These are phyloP conservation scores for Aspergillus sojae DNA, from an alignment of 2,329 filamentous ascomycete genomes.

Conservation along the genomic window DNA sequence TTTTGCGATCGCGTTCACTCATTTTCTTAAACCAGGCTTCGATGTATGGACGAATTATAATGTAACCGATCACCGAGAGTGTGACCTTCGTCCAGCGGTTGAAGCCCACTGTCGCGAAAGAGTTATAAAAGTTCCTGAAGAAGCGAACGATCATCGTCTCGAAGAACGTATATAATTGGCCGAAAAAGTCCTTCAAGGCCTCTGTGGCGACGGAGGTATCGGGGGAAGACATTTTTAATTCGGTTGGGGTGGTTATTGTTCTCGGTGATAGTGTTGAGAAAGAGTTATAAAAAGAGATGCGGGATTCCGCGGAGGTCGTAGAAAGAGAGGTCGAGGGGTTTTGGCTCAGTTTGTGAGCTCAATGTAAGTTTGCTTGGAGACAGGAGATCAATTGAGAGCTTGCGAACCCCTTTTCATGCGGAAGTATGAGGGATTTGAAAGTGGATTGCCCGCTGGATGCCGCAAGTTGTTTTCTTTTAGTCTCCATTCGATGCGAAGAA, in stretches of 20 bases:
- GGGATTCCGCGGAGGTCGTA: constrained; percentile 1
- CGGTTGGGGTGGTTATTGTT: constrained; percentile 5
- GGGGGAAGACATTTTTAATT: constrained; percentile 27
- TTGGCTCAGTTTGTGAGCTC: neutral
- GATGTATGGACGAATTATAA: constrained; percentile 73
- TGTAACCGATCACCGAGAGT: constrained; percentile 71
- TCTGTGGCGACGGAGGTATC: constrained; percentile 29
- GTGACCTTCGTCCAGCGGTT: constrained; percentile 67
- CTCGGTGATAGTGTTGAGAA: neutral
- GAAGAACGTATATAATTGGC: constrained; percentile 30
- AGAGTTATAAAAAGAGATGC: neutral
- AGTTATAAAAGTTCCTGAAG: constrained; percentile 43
- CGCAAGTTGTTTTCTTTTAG: neutral
- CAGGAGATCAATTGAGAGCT: too few relatives aligned
- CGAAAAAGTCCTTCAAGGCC: constrained; percentile 34
- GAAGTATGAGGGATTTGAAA: neutral
- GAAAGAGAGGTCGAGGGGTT: constrained; percentile 3
- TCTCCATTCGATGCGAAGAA: constrained; percentile 3
- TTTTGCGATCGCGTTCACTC: constrained; percentile 41
- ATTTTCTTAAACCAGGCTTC: constrained; percentile 66
- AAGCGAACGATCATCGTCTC: constrained; percentile 32
- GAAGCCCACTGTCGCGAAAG: constrained; percentile 47
- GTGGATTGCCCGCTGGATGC: neutral
- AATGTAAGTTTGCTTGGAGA: neutral
- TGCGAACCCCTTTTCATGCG: neutral